Conservation (phyloP, 495 filamentous ascomycete genomes). For the Neurospora sp. region DNA sequence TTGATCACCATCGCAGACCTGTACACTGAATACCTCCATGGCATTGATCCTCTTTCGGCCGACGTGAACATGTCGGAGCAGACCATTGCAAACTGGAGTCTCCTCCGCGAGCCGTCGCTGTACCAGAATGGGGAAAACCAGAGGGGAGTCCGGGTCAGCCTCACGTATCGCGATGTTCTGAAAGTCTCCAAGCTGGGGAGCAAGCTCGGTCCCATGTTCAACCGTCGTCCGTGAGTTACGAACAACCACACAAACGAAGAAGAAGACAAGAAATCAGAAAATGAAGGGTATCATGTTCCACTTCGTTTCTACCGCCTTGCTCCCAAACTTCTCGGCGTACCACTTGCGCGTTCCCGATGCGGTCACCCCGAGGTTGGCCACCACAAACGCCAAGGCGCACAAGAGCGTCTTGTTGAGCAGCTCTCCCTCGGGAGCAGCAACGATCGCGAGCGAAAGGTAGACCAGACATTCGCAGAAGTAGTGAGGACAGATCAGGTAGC, state of each 20-base stretch:
- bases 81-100: slow-evolving; percentile 73
- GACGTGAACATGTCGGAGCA: slow-evolving; percentile 52
- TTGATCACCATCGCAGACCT: slow-evolving; percentile 59
- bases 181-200: slow-evolving; percentile 71
- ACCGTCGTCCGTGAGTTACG: slow-evolving; percentile 13
- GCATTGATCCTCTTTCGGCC: slow-evolving; percentile 51
- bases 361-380: slow-evolving; percentile 70
- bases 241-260: background rate
- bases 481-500: slow-evolving; percentile 69
- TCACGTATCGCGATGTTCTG: slow-evolving; percentile 89
- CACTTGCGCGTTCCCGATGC: slow-evolving; percentile 67
- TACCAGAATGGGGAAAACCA: slow-evolving; percentile 49
- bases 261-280: slow-evolving; percentile 36
- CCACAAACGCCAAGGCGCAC: slow-evolving; percentile 60
- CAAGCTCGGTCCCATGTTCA: slow-evolving; percentile 50
- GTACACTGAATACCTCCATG: slow-evolving; percentile 68
- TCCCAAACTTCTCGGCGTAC: slow-evolving; percentile 75
- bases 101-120: slow-evolving; percentile 52
- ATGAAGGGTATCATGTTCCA: slow-evolving; percentile 80
- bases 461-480: slow-evolving; percentile 81
- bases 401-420: slow-evolving; percentile 65
- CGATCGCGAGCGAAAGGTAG: slow-evolving; percentile 66
- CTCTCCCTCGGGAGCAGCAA: slow-evolving; percentile 54
- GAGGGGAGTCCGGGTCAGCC: slow-evolving; percentile 63
- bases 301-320: slow-evolving; percentile 49